These are phyloP conservation scores for Strobilomyces echinocephalus DNA, from an alignment of 768 basidiomycete genomes.

Conservation along the genomic window DNA sequence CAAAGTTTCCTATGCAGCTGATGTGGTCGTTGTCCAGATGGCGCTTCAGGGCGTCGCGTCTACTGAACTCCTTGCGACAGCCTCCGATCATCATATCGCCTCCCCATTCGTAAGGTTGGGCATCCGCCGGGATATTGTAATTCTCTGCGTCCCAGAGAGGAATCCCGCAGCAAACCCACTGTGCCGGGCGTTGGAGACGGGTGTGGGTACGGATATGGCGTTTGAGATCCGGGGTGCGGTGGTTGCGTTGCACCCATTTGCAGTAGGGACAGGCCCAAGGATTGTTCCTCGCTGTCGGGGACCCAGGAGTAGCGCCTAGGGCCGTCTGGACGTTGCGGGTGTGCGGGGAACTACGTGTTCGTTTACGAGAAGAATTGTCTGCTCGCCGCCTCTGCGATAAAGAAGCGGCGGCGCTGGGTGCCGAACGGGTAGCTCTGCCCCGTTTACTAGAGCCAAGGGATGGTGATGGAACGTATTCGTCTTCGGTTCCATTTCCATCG, in stretches of 20 bases:
- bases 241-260: slow-evolving; percentile 43
- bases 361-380: slow-evolving; percentile 17
- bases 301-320: slow-evolving; percentile 14
- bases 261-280: slow-evolving; percentile 46
- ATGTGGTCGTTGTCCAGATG: slow-evolving; percentile 36
- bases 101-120: slow-evolving; percentile 25
- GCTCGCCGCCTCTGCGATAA: slow-evolving; percentile 6
- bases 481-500: slow-evolving; percentile 38
- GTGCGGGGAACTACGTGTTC: slow-evolving; percentile 31
- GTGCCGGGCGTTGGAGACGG: slow-evolving; percentile 32
- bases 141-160: slow-evolving; percentile 22
- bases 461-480: slow-evolving; percentile 43
- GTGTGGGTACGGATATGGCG: slow-evolving; percentile 55
- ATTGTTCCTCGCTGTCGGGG: slow-evolving; percentile 26
- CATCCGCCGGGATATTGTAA: slow-evolving; percentile 19
- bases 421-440: slow-evolving; percentile 15
- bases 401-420: not conserved
- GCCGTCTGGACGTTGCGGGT: slow-evolving; percentile 45
- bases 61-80: slow-evolving; percentile 35
- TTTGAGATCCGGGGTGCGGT: slow-evolving; percentile 53
- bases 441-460: slow-evolving; percentile 33
- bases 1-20: slow-evolving; percentile 30
- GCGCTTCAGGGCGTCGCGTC: slow-evolving; percentile 38
- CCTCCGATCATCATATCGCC: slow-evolving; percentile 34
- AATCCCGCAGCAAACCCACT: slow-evolving; percentile 38